phyloP scores from a whole-genome alignment of 2,329 filamentous ascomycete genomes.

The Cordyceps sp. region DNA sequence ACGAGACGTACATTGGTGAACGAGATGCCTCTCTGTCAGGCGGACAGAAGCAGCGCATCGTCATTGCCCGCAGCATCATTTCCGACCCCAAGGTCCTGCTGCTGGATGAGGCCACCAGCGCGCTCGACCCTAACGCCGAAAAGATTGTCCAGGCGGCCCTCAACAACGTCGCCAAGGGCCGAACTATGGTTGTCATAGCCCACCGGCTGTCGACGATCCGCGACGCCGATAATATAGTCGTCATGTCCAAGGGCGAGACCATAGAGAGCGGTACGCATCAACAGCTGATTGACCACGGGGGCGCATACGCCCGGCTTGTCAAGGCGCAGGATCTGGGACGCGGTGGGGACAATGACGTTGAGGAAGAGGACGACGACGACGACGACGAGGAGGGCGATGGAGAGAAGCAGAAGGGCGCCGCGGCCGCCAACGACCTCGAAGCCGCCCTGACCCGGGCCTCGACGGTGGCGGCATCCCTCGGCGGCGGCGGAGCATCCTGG shows the following conservation, averaged over 20 bases:
- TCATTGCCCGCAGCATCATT: conserved; percentile 50
- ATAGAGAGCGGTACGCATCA: conserved; percentile 47
- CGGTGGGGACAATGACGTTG: conserved; percentile 1
- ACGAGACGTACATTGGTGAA: conserved; percentile 46
- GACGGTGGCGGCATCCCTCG: conserved; percentile 5
- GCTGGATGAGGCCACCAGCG: conserved; percentile 53
- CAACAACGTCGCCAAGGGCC: conserved; percentile 32
- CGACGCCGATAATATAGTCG: conserved; percentile 48
- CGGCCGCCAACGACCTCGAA: conserved; percentile 13
- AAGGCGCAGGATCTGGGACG: conserved; percentile 21
- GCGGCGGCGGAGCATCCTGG: conserved; percentile 1
- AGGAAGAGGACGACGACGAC: conserved; percentile 4
- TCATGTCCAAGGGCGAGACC: conserved; percentile 40
- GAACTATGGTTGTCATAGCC: conserved; percentile 51
- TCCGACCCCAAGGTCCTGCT: conserved; percentile 46
- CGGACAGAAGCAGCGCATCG: conserved; percentile 49
- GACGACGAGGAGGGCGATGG: conserved; percentile 19
- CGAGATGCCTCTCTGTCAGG: conserved; percentile 48
- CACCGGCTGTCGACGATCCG: conserved; percentile 42
- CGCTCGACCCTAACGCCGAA: conserved; percentile 28
- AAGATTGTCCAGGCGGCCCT: conserved; percentile 38
- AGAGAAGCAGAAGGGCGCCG: conserved; percentile 1
- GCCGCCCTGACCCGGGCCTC: conserved; percentile 7
- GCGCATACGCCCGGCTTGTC: conserved; percentile 36
- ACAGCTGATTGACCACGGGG: conserved; percentile 28